Evolutionary conservation across 176 grass and related monocot species (phyloP).

Genomic region (Triticum dicoccoides): DNA sequence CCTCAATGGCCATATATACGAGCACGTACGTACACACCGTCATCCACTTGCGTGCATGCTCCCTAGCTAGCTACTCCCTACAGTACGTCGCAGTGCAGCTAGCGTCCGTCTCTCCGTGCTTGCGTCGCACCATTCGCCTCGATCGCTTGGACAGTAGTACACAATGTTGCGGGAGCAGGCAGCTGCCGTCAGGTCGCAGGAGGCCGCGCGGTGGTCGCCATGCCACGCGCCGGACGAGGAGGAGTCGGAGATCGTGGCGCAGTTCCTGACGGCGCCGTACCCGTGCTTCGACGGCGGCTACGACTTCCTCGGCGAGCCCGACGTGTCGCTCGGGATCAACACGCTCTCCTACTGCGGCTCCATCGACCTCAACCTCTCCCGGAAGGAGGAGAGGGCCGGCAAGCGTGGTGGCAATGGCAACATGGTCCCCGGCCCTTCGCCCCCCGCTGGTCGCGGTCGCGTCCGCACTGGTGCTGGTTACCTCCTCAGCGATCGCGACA

Average conservation of each 20-base stretch:
- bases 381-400: slow-evolving; percentile 22
- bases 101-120: background rate
- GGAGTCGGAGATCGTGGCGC: slow-evolving; percentile 72
- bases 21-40: background rate
- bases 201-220: slow-evolving; percentile 37
- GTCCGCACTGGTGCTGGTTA: background rate
- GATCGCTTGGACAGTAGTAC: too few species aligned
- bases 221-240: slow-evolving; percentile 44
- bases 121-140: background rate
- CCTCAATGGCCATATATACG: background rate
- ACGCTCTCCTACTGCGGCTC: slow-evolving; percentile 23
- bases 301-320: slow-evolving; percentile 50
- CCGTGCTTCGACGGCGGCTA: slow-evolving; percentile 28
- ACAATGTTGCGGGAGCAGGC: slow-evolving; percentile 34
- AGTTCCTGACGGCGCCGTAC: slow-evolving; percentile 56
- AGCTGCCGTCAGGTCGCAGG: background rate
- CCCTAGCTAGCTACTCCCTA: background rate
- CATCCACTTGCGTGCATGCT: background rate
- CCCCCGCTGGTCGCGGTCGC: background rate
- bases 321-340: slow-evolving; percentile 55
- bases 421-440: slow-evolving; percentile 16
- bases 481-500: background rate
- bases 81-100: background rate
- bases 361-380: slow-evolving; percentile 53
- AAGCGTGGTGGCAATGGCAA: background rate